These are phyloP conservation scores for Mimosa pudica DNA, from an alignment of 306 rosid species.

Conservation along the genomic window DNA sequence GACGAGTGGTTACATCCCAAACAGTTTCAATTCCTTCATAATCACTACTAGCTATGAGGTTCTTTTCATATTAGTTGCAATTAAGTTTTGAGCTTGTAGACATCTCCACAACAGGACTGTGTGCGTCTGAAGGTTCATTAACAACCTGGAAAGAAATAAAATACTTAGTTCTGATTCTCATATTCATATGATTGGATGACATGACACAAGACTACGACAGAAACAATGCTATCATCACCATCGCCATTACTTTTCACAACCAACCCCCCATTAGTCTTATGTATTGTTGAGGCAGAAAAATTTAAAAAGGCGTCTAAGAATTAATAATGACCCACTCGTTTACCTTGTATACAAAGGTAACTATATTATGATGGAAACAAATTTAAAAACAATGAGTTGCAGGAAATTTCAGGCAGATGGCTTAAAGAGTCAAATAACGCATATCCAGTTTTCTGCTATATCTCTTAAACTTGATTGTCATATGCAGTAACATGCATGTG, in stretches of 20 bases:
- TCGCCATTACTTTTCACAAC: conserved; percentile 5
- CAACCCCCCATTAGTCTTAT: not conserved
- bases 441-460: not conserved
- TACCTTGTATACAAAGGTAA: not conserved
- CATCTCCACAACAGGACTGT: conserved; percentile 95
- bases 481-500: not conserved
- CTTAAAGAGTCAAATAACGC: not conserved
- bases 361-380: conserved; percentile 9
- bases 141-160: conserved; percentile 67
- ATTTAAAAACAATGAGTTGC: not conserved
- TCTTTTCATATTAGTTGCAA: conserved; percentile 89
- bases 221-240: not conserved
- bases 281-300: conserved; percentile 1
- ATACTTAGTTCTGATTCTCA: conserved; percentile 22
- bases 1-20: conserved; percentile 93
- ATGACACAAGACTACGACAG: conserved; percentile 18
- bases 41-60: conserved; percentile 96
- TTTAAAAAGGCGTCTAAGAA: not conserved
- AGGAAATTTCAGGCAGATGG: conserved; percentile 20
- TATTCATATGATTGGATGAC: not conserved
- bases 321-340: not conserved
- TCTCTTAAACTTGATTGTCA: not conserved
- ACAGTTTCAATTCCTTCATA: conserved; percentile 96
- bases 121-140: conserved; percentile 85
- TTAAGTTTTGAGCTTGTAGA: conserved; percentile 94